Conservation (phyloP, 2,329 filamentous ascomycete species). For the Aspergillus carbonarius region DNA sequence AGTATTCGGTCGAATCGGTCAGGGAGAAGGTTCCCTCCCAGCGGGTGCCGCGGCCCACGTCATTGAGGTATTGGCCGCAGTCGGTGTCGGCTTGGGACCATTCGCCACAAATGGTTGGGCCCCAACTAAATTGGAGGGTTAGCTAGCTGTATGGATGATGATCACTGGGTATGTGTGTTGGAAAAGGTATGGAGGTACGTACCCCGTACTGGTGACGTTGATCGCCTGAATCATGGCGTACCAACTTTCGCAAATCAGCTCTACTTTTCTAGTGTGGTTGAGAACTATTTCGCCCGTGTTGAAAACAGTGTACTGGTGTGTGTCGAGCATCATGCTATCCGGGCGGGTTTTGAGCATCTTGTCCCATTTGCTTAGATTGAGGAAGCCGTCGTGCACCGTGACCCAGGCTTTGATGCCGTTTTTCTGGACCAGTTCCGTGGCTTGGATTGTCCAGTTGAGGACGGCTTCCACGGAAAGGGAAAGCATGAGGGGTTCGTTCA, state of each 20-base stretch:
- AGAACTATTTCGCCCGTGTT: slow-evolving; percentile 82
- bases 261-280: slow-evolving; percentile 77
- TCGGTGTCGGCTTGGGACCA: slow-evolving; percentile 98
- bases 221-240: slow-evolving; percentile 71
- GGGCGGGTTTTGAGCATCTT: slow-evolving; percentile 71
- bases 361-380: slow-evolving; percentile 88
- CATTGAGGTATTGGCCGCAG: slow-evolving; percentile 82
- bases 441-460: slow-evolving; percentile 74
- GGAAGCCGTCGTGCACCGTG: slow-evolving; percentile 92
- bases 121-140: slow-evolving; percentile 56
- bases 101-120: slow-evolving; percentile 91
- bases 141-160: background rate
- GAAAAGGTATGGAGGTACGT: slow-evolving; percentile 24
- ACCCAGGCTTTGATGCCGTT: slow-evolving; percentile 74
- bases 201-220: slow-evolving; percentile 70
- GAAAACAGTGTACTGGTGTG: slow-evolving; percentile 98
- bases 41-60: slow-evolving; percentile 81
- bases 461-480: slow-evolving; percentile 65
- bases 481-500: slow-evolving; percentile 91
- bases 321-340: slow-evolving; percentile 77
- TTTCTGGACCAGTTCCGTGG: slow-evolving; percentile 68
- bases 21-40: slow-evolving; percentile 82
- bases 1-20: slow-evolving; percentile 69
- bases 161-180: no score
- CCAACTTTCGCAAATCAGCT: slow-evolving; percentile 87